A percentile compares a stretch with the other conserved stretches of the same genome.
Conservation (phyloP, 257 asterid species). For the Linaria vulgaris region DNA sequence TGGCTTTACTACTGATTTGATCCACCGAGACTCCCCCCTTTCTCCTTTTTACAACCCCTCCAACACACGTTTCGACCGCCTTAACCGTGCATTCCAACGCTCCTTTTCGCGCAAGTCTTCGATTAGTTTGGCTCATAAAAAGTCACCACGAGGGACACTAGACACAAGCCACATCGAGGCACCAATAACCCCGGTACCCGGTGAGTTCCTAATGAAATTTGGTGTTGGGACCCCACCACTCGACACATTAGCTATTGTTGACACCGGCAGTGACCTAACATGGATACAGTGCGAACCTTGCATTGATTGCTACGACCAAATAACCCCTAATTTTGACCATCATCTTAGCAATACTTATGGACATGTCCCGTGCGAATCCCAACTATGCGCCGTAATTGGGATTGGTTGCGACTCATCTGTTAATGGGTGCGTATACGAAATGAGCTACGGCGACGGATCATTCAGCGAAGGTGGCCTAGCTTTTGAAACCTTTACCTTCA, state of each 20-base stretch:
- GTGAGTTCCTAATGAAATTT: slow-evolving; percentile 51
- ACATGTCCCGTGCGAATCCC: slow-evolving; percentile 30
- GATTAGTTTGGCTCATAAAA: not conserved
- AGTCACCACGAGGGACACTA: not conserved
- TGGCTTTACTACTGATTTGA: slow-evolving; percentile 52
- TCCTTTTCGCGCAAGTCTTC: slow-evolving; percentile 42
- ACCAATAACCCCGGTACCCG: slow-evolving; percentile 10
- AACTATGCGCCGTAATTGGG: slow-evolving; percentile 20
- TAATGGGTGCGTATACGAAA: slow-evolving; percentile 30
- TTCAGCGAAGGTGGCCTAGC: slow-evolving; percentile 42
- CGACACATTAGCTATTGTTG: slow-evolving; percentile 39
- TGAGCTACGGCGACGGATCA: slow-evolving; percentile 38
- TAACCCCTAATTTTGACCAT: slow-evolving; percentile 46
- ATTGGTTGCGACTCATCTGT: slow-evolving; percentile 9
- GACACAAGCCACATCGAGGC: slow-evolving; percentile 12
- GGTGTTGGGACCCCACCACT: slow-evolving; percentile 56
- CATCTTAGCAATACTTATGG: slow-evolving; percentile 24
- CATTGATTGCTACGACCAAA: slow-evolving; percentile 44
- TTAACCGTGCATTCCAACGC: slow-evolving; percentile 27
- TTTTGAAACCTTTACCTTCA: slow-evolving; percentile 43
- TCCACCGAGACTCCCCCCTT: slow-evolving; percentile 43
- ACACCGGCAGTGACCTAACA: slow-evolving; percentile 62
- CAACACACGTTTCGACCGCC: slow-evolving; percentile 29
- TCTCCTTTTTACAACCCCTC: slow-evolving; percentile 42
- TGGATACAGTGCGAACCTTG: slow-evolving; percentile 72